Percentiles rank a stretch among this genome's conserved stretches.
phyloP scores from a whole-genome alignment of 495 filamentous ascomycete genomes.

The Aspergillus haitiensis region DNA sequence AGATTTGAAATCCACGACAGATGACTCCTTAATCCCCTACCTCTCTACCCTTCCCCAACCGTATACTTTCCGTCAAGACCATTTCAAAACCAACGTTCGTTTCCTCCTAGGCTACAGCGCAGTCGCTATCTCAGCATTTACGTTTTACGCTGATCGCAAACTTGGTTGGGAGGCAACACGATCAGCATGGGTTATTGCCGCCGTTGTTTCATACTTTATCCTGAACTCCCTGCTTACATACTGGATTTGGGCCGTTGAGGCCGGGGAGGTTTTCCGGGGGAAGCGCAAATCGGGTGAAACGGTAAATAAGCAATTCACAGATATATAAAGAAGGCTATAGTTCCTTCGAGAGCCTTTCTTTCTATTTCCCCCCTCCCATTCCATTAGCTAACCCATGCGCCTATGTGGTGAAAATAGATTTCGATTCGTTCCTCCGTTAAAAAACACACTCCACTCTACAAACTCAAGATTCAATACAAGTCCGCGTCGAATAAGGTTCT shows the following conservation, averaged over 20 bases:
- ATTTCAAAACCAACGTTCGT: slow-evolving; percentile 78
- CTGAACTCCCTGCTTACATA: slow-evolving; percentile 77
- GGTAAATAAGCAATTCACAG: slow-evolving; percentile 36
- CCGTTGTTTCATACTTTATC: slow-evolving; percentile 75
- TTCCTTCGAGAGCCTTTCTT: slow-evolving; percentile 7
- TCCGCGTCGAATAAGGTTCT: slow-evolving; percentile 46
- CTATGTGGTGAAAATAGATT: slow-evolving; percentile 47
- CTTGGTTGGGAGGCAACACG: slow-evolving; percentile 85
- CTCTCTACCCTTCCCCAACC: slow-evolving; percentile 67
- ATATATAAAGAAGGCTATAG: no score
- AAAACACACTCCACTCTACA: slow-evolving; percentile 78
- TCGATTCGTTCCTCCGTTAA: slow-evolving; percentile 64
- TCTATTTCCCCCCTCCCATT: neutral
- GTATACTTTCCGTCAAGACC: slow-evolving; percentile 71
- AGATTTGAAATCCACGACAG: slow-evolving; percentile 96
- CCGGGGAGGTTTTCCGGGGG: slow-evolving; percentile 76
- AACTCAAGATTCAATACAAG: slow-evolving; percentile 62
- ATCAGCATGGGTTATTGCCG: slow-evolving; percentile 64
- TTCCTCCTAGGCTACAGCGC: slow-evolving; percentile 80
- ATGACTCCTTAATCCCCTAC: slow-evolving; percentile 93
- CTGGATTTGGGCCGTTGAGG: slow-evolving; percentile 87
- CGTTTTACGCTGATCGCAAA: slow-evolving; percentile 89
- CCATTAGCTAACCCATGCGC: slow-evolving; percentile 2
- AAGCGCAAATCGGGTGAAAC: slow-evolving; percentile 54
- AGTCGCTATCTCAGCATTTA: slow-evolving; percentile 73